Conservation (phyloP, 2,329 filamentous ascomycete genomes). For the Taxawa tesnikishii region DNA sequence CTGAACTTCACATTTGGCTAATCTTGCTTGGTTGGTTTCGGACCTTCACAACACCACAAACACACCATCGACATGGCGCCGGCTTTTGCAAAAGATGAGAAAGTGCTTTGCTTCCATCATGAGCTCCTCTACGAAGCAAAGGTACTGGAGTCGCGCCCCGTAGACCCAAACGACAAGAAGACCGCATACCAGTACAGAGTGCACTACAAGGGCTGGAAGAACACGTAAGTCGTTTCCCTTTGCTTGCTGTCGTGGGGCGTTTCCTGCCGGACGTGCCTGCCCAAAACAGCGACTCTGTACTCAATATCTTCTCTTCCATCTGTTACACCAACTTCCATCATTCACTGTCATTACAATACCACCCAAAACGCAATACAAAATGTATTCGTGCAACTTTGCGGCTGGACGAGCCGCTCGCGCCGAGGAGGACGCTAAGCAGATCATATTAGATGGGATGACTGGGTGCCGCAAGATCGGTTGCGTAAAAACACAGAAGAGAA, state of each 20-base stretch:
- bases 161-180: constrained; percentile 53
- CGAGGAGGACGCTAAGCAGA: too few species aligned
- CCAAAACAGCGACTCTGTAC: too few species aligned
- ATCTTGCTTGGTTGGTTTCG: too few species aligned
- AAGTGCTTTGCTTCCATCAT: constrained; percentile 91
- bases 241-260: neutral
- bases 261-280: too few species aligned
- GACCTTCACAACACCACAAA: too few species aligned
- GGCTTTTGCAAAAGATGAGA: constrained; percentile 64
- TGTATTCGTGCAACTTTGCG: too few species aligned
- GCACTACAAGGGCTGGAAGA: constrained; percentile 99
- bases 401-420: too few species aligned
- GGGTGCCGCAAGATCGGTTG: constrained; percentile 87
- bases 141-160: constrained; percentile 63
- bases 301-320: too few species aligned
- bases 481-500: constrained; percentile 94
- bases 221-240: constrained; percentile 51
- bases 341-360: too few species aligned
- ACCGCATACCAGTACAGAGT: constrained; percentile 78
- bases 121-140: constrained; percentile 97
- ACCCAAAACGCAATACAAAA: too few species aligned
- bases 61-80: constrained; percentile 40
- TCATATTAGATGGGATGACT: constrained; percentile 82
- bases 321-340: too few species aligned
- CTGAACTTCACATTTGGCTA: neutral